Percentiles rank a stretch among this genome's conserved stretches.
phyloP scores from a whole-genome alignment of 371 early-diverging fungal genomes.

The Basidiobolus meristosporus region DNA sequence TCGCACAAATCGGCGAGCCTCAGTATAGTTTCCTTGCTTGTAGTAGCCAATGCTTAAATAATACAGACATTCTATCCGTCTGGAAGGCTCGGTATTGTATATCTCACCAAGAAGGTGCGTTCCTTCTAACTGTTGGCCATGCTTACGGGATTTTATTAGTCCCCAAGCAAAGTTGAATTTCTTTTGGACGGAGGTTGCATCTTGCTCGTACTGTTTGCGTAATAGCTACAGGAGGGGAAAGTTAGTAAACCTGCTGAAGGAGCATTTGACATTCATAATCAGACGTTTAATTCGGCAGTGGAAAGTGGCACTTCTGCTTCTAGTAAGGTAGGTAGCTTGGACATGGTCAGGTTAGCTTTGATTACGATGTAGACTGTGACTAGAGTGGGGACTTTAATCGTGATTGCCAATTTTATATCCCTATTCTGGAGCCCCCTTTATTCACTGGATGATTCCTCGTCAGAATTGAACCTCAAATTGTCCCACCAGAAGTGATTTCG shows the following conservation, averaged over 20 bases:
- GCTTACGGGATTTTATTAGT: slow-evolving; percentile 42
- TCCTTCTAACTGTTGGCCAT: slow-evolving; percentile 49
- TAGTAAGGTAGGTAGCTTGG: too few species aligned
- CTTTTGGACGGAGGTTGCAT: slow-evolving; percentile 35
- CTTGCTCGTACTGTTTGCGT: slow-evolving; percentile 33
- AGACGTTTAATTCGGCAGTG: slow-evolving; percentile 9
- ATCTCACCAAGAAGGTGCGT: slow-evolving; percentile 64
- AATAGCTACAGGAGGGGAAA: slow-evolving; percentile 25
- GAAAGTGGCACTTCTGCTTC: slow-evolving; percentile 6
- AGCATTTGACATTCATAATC: neutral
- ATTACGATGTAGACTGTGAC: too few species aligned
- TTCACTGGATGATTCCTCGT: too few species aligned
- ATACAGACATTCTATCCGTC: slow-evolving; percentile 92
- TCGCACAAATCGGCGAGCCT: slow-evolving; percentile 60
- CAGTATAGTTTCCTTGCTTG: slow-evolving; percentile 66
- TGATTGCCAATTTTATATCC: too few species aligned
- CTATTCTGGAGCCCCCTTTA: too few species aligned
- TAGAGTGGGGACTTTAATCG: too few species aligned
- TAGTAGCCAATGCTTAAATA: slow-evolving; percentile 82
- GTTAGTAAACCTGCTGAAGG: neutral
- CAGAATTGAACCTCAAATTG: too few species aligned
- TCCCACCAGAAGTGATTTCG: too few species aligned
- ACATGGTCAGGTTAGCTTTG: too few species aligned
- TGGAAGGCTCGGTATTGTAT: too few species aligned
- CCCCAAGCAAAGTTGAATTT: slow-evolving; percentile 96